Evolutionary conservation across 2,329 filamentous ascomycete genomes (phyloP), one percentile per base, ranked within the genome.

Genomic region (Drechmeria coniospora): DNA sequence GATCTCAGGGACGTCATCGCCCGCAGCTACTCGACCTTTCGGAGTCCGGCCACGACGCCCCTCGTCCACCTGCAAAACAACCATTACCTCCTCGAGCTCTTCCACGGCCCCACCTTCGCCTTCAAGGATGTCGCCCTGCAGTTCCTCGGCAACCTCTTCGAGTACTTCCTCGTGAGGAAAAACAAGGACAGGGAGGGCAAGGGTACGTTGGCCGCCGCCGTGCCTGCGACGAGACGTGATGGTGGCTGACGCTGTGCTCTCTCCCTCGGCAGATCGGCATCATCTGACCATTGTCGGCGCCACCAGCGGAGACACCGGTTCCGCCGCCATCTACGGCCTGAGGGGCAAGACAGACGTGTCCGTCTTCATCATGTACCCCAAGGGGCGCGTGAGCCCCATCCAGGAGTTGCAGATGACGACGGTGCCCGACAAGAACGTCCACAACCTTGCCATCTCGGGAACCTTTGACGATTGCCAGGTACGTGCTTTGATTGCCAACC

Each of bases 391-490:
- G 36, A 84, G 78, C 49, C 81, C 84, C 10, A 79, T 95, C 32
- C 90, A 95, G 54, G 83, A 95, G 54, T 79, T 81, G 4, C 90
- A 95, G 59, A 95, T 95, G 90, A 94, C 86, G 1, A 94, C 87
- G 0, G 80, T 90, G 16, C 61, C 83, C 22, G 90, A 95, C 50
- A 59, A 68, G 33, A 95, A 95, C 48, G 86, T 95, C 19, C 83
- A 94, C 64, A 93, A 92, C 54, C 60, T 95, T 25, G 74, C 81
- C 29, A 79, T 95, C 9, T 74, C 79, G 27, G 90, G 87, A 32
- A 92, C 83, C 0, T 95, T 95, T 49, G 87, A 95, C 47, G 84
- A 95, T 50, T 95, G 90, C 56, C 87, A 94, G 62, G 74, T 75
- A 54, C n/a, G n/a, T n/a, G n/a, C n/a, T n/a, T n/a, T n/a, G n/a